These are phyloP conservation scores for Boletus bicolor DNA, from an alignment of 768 basidiomycete genomes.

Conservation along the genomic window DNA sequence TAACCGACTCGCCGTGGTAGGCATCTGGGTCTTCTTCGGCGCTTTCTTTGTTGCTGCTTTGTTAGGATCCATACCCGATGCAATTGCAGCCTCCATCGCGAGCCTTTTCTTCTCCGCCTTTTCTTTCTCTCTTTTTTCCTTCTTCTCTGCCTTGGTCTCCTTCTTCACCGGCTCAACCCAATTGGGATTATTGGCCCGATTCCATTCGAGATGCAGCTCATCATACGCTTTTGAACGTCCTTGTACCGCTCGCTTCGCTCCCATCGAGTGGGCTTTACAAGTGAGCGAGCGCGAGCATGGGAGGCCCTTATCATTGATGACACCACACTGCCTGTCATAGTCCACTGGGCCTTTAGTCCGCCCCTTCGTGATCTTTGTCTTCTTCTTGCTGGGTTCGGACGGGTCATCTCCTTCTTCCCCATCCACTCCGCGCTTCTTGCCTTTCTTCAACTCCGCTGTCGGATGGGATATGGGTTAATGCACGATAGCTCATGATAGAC, in stretches of 20 bases:
- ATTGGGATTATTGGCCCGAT: slow-evolving; percentile 81
- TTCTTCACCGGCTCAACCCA: slow-evolving; percentile 85
- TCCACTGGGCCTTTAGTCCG: slow-evolving; percentile 84
- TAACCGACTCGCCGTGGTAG: slow-evolving; percentile 47
- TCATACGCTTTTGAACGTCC: slow-evolving; percentile 85
- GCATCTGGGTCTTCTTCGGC: slow-evolving; percentile 58
- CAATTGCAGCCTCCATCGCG: slow-evolving; percentile 67
- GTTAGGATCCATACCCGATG: slow-evolving; percentile 50
- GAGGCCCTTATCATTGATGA: slow-evolving; percentile 91
- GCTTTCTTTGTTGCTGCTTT: slow-evolving; percentile 52
- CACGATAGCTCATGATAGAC: neutral
- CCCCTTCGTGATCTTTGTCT: slow-evolving; percentile 76
- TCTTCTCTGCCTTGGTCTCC: slow-evolving; percentile 84
- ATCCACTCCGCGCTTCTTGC: slow-evolving; percentile 83
- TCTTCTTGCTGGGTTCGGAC: slow-evolving; percentile 70
- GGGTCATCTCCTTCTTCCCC: slow-evolving; percentile 63
- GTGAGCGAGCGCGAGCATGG: slow-evolving; percentile 95
- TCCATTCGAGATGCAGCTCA: slow-evolving; percentile 88
- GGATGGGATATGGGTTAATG: slow-evolving; percentile 2
- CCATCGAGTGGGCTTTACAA: slow-evolving; percentile 98
- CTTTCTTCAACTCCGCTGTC: slow-evolving; percentile 44
- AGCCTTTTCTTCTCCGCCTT: slow-evolving; percentile 79
- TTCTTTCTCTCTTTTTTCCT: slow-evolving; percentile 78
- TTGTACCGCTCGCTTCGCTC: slow-evolving; percentile 87
- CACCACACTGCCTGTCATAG: slow-evolving; percentile 90